Percentiles rank a stretch among this genome's conserved stretches.
These are phyloP conservation scores for Adansonia madagascariensis DNA, from an alignment of 441 rosid genomes.

Conservation along the genomic window DNA sequence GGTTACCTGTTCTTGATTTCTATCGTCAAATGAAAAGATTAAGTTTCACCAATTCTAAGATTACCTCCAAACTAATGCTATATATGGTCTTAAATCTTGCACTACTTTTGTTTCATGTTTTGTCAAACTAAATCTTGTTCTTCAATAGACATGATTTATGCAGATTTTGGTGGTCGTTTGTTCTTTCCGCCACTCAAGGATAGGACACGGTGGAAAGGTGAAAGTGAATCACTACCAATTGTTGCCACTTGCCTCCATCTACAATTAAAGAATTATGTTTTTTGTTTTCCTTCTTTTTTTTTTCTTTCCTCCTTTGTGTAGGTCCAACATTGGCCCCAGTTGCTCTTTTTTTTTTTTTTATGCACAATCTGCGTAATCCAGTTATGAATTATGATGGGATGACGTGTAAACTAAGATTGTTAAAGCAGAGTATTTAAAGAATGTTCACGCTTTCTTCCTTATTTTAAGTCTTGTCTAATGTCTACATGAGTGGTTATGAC, in stretches of 20 bases:
- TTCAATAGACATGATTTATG: neutral
- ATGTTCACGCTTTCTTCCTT: neutral
- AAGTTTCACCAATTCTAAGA: neutral
- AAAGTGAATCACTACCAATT: neutral
- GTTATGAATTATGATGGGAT: neutral
- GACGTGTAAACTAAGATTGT: no score
- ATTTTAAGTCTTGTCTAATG: no score
- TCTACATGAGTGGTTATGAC: no score
- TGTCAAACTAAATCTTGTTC: neutral
- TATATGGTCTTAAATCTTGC: neutral
- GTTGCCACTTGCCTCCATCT: slow-evolving; percentile 15
- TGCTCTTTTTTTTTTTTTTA: neutral
- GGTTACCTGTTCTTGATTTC: neutral
- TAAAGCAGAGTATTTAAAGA: neutral
- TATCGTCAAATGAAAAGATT: neutral
- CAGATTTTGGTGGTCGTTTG: neutral
- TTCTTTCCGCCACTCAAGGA: slow-evolving; percentile 20
- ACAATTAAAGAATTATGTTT: slow-evolving; percentile 19
- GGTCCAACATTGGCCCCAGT: neutral
- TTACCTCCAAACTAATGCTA: neutral
- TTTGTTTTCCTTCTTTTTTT: no score
- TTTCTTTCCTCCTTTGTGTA: neutral
- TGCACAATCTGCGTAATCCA: neutral
- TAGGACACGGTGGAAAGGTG: slow-evolving; percentile 17
- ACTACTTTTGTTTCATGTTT: neutral